Conservation (phyloP, 2,329 filamentous ascomycete genomes). For the Zelopaecilomyces penicillatus region DNA sequence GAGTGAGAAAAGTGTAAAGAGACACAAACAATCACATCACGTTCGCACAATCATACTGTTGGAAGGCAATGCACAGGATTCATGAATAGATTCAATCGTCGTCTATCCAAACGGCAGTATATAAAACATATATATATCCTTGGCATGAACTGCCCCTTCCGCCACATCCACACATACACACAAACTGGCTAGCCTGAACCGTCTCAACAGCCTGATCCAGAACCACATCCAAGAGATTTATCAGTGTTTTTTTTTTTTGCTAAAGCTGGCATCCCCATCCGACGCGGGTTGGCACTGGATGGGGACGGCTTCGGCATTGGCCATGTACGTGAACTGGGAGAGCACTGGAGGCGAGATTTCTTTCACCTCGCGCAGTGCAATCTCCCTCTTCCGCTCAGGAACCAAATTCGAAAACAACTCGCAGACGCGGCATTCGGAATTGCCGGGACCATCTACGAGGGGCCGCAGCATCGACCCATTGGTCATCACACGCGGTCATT, state of each 20-base stretch:
- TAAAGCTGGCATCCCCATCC: slow-evolving; percentile 16
- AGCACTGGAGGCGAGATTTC: background rate
- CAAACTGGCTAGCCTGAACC: slow-evolving; percentile 24
- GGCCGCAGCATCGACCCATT: slow-evolving; percentile 48
- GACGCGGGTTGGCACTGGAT: slow-evolving; percentile 10
- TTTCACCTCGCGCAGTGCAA: background rate
- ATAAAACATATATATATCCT: slow-evolving; percentile 6
- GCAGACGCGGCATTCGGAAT: slow-evolving; percentile 16
- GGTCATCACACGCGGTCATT: slow-evolving; percentile 22
- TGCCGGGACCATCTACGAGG: slow-evolving; percentile 25
- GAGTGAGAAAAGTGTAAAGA: too few species aligned
- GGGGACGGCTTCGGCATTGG: slow-evolving; percentile 11
- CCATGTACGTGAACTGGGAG: background rate
- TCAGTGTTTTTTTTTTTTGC: slow-evolving; percentile 3
- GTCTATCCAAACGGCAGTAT: slow-evolving; percentile 30
- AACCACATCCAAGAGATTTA: slow-evolving; percentile 22
- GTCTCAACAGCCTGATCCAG: slow-evolving; percentile 18
- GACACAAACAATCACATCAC: background rate
- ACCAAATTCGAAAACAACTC: slow-evolving; percentile 24
- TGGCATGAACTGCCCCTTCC: slow-evolving; percentile 15
- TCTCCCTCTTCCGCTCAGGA: slow-evolving; percentile 17
- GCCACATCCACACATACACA: slow-evolving; percentile 13
- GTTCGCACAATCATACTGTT: background rate
- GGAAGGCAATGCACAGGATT: slow-evolving; percentile 9
- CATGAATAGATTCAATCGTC: slow-evolving; percentile 45